Percentiles rank a stretch among this genome's conserved stretches.
These are phyloP conservation scores for Penicillium lividum DNA, from an alignment of 495 filamentous ascomycete genomes.

Conservation along the genomic window DNA sequence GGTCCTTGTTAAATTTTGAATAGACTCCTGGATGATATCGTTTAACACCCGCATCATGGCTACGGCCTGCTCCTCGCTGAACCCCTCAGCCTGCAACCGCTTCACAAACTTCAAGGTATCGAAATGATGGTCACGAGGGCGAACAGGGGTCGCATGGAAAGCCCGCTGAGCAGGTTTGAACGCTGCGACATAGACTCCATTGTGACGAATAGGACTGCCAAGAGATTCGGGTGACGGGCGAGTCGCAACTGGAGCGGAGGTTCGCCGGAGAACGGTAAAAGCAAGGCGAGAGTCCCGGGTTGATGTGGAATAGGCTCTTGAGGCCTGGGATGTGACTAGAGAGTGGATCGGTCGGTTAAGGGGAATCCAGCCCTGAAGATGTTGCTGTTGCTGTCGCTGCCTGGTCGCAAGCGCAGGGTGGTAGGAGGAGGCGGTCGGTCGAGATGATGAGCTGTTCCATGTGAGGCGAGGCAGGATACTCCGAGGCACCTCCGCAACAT, in stretches of 20 bases:
- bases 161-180: constrained; percentile 47
- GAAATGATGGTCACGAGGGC: constrained; percentile 84
- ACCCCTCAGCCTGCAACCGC: constrained; percentile 84
- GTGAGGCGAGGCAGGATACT: constrained; percentile 46
- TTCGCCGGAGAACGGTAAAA: constrained; percentile 26
- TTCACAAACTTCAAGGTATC: constrained; percentile 98
- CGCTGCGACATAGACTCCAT: constrained; percentile 49
- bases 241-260: constrained; percentile 14
- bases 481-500: constrained; percentile 41
- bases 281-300: constrained; percentile 15
- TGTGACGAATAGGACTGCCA: constrained; percentile 41
- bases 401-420: constrained; percentile 30
- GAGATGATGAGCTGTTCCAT: constrained; percentile 46
- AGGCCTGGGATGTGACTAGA: constrained; percentile 14
- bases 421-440: constrained; percentile 35
- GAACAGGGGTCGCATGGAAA: constrained; percentile 69
- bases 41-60: constrained; percentile 97
- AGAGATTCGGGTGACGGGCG: constrained; percentile 20
- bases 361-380: constrained; percentile 26
- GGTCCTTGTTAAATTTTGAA: constrained; percentile 95
- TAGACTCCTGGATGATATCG: constrained; percentile 96
- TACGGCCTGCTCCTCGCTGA: constrained; percentile 91
- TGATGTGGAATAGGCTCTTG: constrained; percentile 28
- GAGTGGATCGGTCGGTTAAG: constrained; percentile 27
- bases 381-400: constrained; percentile 27